Evolutionary conservation across 352 stramenopile species (phyloP), one percentile per base, ranked within the genome.

Genomic region (Globisporangium nunn): DNA sequence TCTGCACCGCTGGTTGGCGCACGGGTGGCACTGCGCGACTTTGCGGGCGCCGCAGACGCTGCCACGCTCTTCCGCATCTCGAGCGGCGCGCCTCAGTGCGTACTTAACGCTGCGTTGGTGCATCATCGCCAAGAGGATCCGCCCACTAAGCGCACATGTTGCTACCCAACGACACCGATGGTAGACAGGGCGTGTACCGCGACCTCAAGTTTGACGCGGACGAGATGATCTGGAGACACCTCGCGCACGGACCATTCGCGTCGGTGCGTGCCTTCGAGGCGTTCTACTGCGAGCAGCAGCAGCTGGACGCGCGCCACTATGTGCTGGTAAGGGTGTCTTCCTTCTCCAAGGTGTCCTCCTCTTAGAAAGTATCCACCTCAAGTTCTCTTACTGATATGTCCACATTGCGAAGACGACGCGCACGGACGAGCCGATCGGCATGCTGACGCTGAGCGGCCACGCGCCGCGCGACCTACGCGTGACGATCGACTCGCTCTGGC

Each of bases 401-500:
- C 14, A 46, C 29, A 23, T 48, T 17, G 28, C 46, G 17, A 11
- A 91, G 81, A 65, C 60, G 11, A 54, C 66, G n/a, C 82, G 63
- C 5, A 67, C 17, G n/a, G 11, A 68, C 28, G 58, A 79, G 23
- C 59, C 67, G 0, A 83, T 96, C 44, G 88, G 88, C 1, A 95
- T 95, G 79, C 50, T 93, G 51, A 80, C 72, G 23, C 72, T 96
- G 7, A 65, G 77, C 18, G 63, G 68, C 31, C 83, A 96, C 61
- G 88, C 86, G 23, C 84, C 88, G n/a, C 61, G 52, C 23, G 69
- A 95, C 55, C 73, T 96, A 39, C 81, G 87, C 11, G 67, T 94
- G 1, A 76, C 88, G 60, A 74, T 96, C 48, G 83, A 74, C 41
- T 64, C 86, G 54, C 48, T 96, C 52, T 96, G 88, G 87, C 71